Conservation (phyloP, 805 yeast species). For the Pichia manshurica region DNA sequence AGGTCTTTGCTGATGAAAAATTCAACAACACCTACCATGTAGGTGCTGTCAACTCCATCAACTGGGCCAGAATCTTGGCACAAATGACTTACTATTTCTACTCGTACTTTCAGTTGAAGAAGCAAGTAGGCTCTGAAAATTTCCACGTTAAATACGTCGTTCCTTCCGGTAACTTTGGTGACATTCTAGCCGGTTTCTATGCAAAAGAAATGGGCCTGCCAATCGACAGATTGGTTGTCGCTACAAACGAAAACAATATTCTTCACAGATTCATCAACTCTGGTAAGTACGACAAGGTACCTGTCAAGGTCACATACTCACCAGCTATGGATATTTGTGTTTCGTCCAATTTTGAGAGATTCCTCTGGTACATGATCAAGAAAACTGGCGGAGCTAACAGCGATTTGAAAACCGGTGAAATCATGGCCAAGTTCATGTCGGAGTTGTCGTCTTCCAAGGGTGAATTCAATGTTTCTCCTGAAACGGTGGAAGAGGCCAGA, state of each 20-base stretch:
- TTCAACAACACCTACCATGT: conserved; percentile 88
- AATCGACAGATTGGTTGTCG: conserved; percentile 76
- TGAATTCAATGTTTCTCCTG: conserved; percentile 61
- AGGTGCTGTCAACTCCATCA: conserved; percentile 97
- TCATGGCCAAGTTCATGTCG: conserved; percentile 69
- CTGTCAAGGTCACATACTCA: conserved; percentile 81
- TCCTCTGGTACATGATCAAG: conserved; percentile 88
- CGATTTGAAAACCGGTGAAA: conserved; percentile 65
- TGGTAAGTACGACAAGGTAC: conserved; percentile 75
- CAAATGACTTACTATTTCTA: conserved; percentile 96
- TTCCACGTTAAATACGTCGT: conserved; percentile 76
- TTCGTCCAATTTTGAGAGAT: conserved; percentile 93
- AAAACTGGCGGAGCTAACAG: conserved; percentile 56
- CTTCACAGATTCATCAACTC: conserved; percentile 85
- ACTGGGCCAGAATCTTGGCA: conserved; percentile 98
- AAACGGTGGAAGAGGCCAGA: conserved; percentile 61
- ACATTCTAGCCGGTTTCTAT: conserved; percentile 91
- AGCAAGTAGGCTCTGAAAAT: conserved; percentile 26
- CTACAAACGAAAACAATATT: conserved; percentile 94
- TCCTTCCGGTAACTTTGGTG: conserved; percentile 98
- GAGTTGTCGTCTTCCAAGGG: conserved; percentile 66
- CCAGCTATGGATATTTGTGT: conserved; percentile 99
- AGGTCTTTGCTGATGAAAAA: conserved; percentile 80
- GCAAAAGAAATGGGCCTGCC: conserved; percentile 97
- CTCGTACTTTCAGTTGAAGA: conserved; percentile 72